Base-by-base conservation (phyloP, 345 rosid genomes). In the Xanthoceras sorbifolium region DNA sequence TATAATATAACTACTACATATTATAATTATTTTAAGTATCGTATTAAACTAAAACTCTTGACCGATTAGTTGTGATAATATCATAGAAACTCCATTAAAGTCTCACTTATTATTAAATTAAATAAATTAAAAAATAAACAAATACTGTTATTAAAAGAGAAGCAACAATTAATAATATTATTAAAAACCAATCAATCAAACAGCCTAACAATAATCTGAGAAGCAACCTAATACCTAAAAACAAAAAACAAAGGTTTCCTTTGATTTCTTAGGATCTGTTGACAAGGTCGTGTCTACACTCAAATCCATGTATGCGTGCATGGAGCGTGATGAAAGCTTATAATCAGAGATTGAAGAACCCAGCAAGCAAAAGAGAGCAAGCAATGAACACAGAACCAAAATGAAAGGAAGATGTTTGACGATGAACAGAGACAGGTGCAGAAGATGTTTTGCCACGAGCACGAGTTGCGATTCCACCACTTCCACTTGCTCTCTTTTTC, bases 401-500 rank as follows among this genome's bases (percentile, higher is more conserved):
- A 72, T 36, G 67, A 26, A 65, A 18, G 6, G 80, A 73, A 17
- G 76, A 44, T 1, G 75, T 0, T 0, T 31, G 77, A 54, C 20
- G 60, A 54, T 17, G 60, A 54, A 54, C 22, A 18, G 60, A 10
- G 22, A 61, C 9, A 9, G 83, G 72, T 22, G 69, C 40, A 36
- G 83, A 69, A 36, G 83, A 69, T 26, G 73, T 73, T 69, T 20
- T 80, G 6, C 62, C 64, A 38, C 62, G 26, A 28, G 10, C 7
- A 9, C 81, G 55, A 1, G 46, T 64, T 64, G 38, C 38, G 3
- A 23, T 26, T 1, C 17, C 28, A 1, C 69, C 57, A n/a, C 63
- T 36, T 0, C 17, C 0, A 1, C 63, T 6, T 36, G 62, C 50
- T 3, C 48, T 50, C 52, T 57, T 69, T 48, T 62, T 74, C 15